Conservation (phyloP, 1,284 basidiomycete genomes). For the Ustilago trichophora region DNA sequence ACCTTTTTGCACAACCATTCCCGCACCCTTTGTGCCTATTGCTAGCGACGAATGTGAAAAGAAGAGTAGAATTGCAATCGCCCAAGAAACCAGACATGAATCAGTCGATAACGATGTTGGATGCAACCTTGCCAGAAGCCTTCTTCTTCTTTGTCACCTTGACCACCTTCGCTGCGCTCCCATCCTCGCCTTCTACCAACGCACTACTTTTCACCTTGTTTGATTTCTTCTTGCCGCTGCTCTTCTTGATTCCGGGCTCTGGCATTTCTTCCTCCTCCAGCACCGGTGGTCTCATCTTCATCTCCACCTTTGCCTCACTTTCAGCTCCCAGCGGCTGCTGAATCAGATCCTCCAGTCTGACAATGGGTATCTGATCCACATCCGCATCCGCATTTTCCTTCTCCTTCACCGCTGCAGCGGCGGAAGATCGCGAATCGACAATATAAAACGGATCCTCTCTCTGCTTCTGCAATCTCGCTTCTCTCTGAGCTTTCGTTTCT, state of each 20-base stretch:
- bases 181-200: background rate
- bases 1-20: too few species aligned
- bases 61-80: too few species aligned
- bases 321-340: background rate
- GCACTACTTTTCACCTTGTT: background rate
- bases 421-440: constrained; percentile 9
- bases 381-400: constrained; percentile 24
- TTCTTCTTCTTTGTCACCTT: constrained; percentile 36
- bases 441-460: constrained; percentile 50
- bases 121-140: background rate
- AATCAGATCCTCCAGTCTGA: constrained; percentile 42
- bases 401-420: background rate
- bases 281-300: constrained; percentile 10
- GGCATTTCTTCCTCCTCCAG: constrained; percentile 50
- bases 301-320: background rate
- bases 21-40: too few species aligned
- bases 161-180: constrained; percentile 17
- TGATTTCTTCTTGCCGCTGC: constrained; percentile 16
- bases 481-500: constrained; percentile 1
- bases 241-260: constrained; percentile 2
- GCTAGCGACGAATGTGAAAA: too few species aligned
- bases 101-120: constrained; percentile 17
- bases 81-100: too few species aligned
- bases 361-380: constrained; percentile 57
- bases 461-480: constrained; percentile 10